Evolutionary conservation across 2,329 filamentous ascomycete species (phyloP).

Genomic region (Phialocephala sp.): DNA sequence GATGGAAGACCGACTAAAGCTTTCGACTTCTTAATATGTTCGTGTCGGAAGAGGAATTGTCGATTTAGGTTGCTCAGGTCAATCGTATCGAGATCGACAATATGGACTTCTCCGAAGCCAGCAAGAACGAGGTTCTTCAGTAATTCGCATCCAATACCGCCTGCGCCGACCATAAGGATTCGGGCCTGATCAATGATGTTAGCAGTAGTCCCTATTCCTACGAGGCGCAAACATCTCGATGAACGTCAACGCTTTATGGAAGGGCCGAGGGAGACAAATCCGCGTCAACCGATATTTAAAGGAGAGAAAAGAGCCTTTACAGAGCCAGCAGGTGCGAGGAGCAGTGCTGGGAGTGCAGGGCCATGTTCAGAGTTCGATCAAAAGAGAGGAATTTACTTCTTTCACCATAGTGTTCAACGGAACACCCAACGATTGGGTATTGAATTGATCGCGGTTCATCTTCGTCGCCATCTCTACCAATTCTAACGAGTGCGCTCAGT

Average conservation of each 20-base stretch:
- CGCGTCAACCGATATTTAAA: not conserved
- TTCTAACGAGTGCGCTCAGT: not conserved
- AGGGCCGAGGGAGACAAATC: not conserved
- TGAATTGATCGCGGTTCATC: constrained; percentile 58
- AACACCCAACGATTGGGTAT: constrained; percentile 70
- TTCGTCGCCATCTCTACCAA: constrained; percentile 13
- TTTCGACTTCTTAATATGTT: constrained; percentile 98
- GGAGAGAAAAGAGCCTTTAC: not conserved
- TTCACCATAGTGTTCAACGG: constrained; percentile 70
- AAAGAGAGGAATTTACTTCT: constrained; percentile 57
- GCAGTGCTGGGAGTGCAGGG: not conserved
- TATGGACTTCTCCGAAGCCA: constrained; percentile 90
- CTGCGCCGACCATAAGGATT: constrained; percentile 92
- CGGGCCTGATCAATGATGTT: constrained; percentile 65
- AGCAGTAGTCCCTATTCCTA: constrained; percentile 38
- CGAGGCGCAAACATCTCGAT: constrained; percentile 12
- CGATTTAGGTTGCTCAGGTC: constrained; percentile 97
- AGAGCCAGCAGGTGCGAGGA: not conserved
- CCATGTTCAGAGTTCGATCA: not conserved
- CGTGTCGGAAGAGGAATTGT: constrained; percentile 94
- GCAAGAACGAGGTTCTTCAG: constrained; percentile 94
- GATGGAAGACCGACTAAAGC: constrained; percentile 68
- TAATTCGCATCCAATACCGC: constrained; percentile 96
- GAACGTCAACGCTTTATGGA: not conserved
- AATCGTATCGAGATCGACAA: constrained; percentile 97